These are phyloP conservation scores for Murraya koenigii DNA, from an alignment of 345 rosid species.

Conservation along the genomic window DNA sequence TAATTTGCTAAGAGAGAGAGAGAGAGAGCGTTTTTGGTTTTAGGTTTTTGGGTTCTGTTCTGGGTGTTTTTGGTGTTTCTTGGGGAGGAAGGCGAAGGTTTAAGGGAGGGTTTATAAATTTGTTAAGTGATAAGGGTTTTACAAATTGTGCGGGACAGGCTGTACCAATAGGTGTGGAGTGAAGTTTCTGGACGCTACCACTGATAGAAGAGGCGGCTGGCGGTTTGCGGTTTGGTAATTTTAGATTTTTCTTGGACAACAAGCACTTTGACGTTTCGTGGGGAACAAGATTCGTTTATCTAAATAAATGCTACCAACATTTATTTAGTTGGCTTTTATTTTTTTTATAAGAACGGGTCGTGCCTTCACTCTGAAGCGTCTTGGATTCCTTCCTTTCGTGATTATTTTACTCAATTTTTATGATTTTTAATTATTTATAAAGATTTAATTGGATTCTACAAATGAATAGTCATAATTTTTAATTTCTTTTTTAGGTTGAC, in stretches of 20 bases:
- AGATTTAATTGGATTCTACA: too few species aligned
- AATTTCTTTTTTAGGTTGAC: too few species aligned
- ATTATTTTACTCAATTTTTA: too few species aligned
- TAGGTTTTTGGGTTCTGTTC: too few species aligned
- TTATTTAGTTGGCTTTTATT: not conserved
- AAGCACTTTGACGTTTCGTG: not conserved
- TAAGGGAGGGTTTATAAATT: not conserved
- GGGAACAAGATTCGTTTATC: not conserved
- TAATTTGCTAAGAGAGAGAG: not conserved
- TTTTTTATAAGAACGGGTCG: not conserved
- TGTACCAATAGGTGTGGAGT: not conserved
- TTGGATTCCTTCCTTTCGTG: too few species aligned
- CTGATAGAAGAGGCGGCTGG: not conserved
- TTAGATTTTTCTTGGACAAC: not conserved
- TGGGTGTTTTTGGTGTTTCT: not conserved
- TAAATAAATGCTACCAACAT: not conserved
- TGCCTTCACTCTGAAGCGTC: too few species aligned
- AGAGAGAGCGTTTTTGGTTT: too few species aligned
- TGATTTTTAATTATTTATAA: too few species aligned
- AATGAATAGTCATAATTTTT: too few species aligned
- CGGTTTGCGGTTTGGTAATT: not conserved
- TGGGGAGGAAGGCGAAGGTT: not conserved
- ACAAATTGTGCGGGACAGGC: not conserved
- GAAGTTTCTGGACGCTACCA: not conserved
- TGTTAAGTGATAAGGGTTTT: not conserved